Percentiles rank a stretch among this genome's conserved stretches.
These are phyloP conservation scores for Neolentinus lepideus DNA, from an alignment of 1,284 basidiomycete genomes.

Conservation along the genomic window DNA sequence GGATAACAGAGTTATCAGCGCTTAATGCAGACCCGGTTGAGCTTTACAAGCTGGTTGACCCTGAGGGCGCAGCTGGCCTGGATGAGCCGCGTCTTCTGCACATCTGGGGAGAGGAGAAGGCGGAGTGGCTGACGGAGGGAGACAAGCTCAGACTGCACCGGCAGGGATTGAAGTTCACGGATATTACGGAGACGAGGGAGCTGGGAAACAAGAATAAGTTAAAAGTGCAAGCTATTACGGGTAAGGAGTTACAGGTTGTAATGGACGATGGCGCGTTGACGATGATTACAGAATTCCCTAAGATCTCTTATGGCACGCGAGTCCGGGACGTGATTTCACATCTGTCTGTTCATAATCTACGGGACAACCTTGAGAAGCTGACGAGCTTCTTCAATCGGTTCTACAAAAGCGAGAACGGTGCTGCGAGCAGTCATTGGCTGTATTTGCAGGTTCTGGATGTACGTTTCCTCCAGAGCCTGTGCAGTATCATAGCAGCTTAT, in stretches of 20 bases:
- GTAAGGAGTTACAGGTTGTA: background rate
- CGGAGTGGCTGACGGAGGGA: slow-evolving; percentile 16
- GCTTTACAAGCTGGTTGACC: slow-evolving; percentile 12
- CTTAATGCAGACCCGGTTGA: slow-evolving; percentile 9
- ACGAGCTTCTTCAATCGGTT: slow-evolving; percentile 51
- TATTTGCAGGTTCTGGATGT: slow-evolving; percentile 66
- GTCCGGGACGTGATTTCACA: slow-evolving; percentile 57
- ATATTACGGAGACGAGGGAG: slow-evolving; percentile 9
- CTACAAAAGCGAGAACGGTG: slow-evolving; percentile 52
- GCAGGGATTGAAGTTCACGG: slow-evolving; percentile 12
- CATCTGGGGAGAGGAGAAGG: slow-evolving; percentile 9
- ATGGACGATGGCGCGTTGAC: too few species aligned
- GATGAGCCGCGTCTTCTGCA: slow-evolving; percentile 15
- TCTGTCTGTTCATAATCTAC: slow-evolving; percentile 60
- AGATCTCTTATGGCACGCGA: slow-evolving; percentile 28
- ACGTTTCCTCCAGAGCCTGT: slow-evolving; percentile 46
- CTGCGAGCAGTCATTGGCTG: slow-evolving; percentile 80
- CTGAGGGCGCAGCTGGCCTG: slow-evolving; percentile 9
- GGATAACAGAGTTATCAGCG: background rate
- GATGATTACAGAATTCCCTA: slow-evolving; percentile 12
- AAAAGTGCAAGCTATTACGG: background rate
- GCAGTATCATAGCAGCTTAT: slow-evolving; percentile 52
- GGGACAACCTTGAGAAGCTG: slow-evolving; percentile 66
- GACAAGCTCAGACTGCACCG: slow-evolving; percentile 14
- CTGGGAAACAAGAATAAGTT: background rate